Conservation (phyloP, 2,329 filamentous ascomycete genomes). For the Aurifilum marmelostoma region DNA sequence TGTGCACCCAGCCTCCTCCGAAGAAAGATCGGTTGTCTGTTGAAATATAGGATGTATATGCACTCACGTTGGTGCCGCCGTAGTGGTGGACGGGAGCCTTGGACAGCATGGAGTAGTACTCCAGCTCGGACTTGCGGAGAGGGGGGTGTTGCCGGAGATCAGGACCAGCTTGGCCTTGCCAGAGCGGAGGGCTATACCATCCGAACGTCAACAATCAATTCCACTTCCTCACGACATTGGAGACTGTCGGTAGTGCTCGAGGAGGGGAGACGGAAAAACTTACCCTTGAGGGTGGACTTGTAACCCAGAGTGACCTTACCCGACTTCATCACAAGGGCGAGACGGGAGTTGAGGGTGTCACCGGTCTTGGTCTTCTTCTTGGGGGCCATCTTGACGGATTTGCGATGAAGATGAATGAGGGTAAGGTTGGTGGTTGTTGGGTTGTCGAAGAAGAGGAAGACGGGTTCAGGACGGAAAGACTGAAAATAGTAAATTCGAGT, state of each 20-base stretch:
- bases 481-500: conserved; percentile 6
- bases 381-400: conserved; percentile 64
- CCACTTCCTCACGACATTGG: neutral
- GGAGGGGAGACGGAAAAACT: conserved; percentile 6
- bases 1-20: conserved; percentile 11
- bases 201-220: conserved; percentile 58
- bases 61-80: conserved; percentile 96
- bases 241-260: neutral
- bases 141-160: conserved; percentile 92
- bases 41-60: conserved; percentile 11
- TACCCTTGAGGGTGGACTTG: conserved; percentile 67
- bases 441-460: conserved; percentile 22
- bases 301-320: conserved; percentile 87
- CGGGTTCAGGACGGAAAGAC: neutral
- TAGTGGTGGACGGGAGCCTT: conserved; percentile 99
- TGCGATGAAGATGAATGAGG: conserved; percentile 32
- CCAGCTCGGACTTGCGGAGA: conserved; percentile 95
- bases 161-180: conserved; percentile 98
- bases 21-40: conserved; percentile 27
- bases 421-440: conserved; percentile 29
- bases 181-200: conserved; percentile 77
- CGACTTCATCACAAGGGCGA: conserved; percentile 66
- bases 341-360: conserved; percentile 67
- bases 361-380: conserved; percentile 86
- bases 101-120: conserved; percentile 91